Conservation (phyloP, 2,329 filamentous ascomycete species). For the Metarhizium guizhouense region DNA sequence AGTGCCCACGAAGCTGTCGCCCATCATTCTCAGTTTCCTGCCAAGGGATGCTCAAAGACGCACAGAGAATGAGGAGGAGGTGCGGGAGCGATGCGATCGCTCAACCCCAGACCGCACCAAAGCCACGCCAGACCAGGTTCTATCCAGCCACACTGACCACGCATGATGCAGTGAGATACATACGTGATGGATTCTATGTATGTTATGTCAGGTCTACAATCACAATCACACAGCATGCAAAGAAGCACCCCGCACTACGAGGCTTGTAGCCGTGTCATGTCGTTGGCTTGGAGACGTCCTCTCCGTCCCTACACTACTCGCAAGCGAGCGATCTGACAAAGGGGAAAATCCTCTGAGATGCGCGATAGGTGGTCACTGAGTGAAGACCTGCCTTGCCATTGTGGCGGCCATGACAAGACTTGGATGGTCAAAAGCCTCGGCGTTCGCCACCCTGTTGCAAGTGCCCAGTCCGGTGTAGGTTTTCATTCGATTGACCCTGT, state of each 20-base stretch:
- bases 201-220: neutral
- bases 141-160: conserved; percentile 1
- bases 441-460: neutral
- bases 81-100: conserved; percentile 23
- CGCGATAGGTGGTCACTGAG: neutral
- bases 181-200: neutral
- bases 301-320: neutral
- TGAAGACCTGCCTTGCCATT: neutral
- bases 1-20: neutral
- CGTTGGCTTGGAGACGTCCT: neutral
- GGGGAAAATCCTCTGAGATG: neutral
- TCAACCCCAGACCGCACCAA: conserved; percentile 5
- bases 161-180: neutral
- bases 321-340: neutral
- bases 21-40: neutral
- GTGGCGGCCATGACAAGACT: neutral
- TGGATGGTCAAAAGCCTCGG: neutral
- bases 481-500: neutral
- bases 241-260: conserved; percentile 1
- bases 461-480: neutral
- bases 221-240: neutral
- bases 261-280: neutral
- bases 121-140: conserved; percentile 3
- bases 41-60: neutral
- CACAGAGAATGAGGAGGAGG: conserved; percentile 12